These are phyloP conservation scores for Chrysoporthe deuterocubensis DNA, from an alignment of 2,329 filamentous ascomycete genomes.

Conservation along the genomic window DNA sequence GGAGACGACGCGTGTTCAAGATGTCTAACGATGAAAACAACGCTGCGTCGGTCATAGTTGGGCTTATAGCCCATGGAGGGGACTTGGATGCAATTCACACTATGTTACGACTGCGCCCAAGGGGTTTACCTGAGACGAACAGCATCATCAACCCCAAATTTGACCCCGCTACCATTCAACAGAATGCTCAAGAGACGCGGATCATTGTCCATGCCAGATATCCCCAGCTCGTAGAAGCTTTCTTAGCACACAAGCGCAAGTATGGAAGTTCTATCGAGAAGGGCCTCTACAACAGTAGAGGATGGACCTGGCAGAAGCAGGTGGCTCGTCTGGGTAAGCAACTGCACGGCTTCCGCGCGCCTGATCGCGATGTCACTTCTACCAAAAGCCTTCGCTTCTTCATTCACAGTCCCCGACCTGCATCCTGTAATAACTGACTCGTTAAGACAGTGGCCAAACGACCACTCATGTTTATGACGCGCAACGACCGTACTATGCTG, in stretches of 20 bases:
- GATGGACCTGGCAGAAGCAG: constrained; percentile 1
- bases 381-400: not conserved
- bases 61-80: not conserved
- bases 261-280: constrained; percentile 2
- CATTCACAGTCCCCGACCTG: no score
- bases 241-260: constrained; percentile 10
- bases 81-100: not conserved
- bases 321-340: constrained; percentile 11
- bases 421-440: not conserved
- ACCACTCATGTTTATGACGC: constrained; percentile 5
- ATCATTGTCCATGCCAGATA: constrained; percentile 10
- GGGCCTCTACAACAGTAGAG: constrained; percentile 1
- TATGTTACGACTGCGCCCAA: not conserved
- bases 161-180: not conserved
- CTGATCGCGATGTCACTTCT: not conserved
- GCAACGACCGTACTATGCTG: not conserved
- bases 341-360: no score
- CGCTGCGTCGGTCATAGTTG: not conserved
- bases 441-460: constrained; percentile 12
- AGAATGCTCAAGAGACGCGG: constrained; percentile 7
- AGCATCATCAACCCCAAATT: constrained; percentile 7
- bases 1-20: not conserved
- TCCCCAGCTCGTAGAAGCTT: not conserved
- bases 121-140: not conserved
- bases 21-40: not conserved